Percentiles rank a stretch among this genome's conserved stretches.
phyloP scores from a whole-genome alignment of 768 basidiomycete genomes.

The Sarcomyxa edulis region DNA sequence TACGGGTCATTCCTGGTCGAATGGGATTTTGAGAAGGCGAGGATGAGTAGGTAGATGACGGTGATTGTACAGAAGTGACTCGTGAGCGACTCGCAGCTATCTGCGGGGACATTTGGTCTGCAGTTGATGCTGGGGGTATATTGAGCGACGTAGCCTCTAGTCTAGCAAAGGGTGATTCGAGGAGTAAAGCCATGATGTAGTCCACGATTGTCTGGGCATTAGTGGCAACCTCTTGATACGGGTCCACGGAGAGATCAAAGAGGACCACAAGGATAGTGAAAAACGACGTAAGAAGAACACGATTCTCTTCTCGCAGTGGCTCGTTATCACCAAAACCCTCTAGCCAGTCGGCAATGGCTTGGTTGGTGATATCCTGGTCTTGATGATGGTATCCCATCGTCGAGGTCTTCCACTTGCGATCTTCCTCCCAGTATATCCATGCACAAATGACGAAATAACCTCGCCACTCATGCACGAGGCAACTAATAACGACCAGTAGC shows the following conservation, averaged over 20 bases:
- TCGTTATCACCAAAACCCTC: conserved; percentile 65
- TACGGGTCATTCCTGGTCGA: conserved; percentile 48
- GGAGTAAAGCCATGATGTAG: conserved; percentile 83
- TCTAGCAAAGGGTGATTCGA: conserved; percentile 83
- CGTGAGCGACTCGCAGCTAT: conserved; percentile 37
- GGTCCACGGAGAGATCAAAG: conserved; percentile 87
- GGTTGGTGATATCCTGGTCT: conserved; percentile 69
- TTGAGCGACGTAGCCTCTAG: conserved; percentile 66
- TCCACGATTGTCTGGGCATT: conserved; percentile 90
- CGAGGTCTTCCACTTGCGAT: conserved; percentile 55
- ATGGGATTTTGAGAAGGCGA: conserved; percentile 37
- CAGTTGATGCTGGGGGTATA: conserved; percentile 36
- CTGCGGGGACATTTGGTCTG: conserved; percentile 31
- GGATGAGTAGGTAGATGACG: conserved; percentile 37
- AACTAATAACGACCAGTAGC: conserved; percentile 84
- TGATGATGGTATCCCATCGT: conserved; percentile 28
- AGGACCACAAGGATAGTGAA: conserved; percentile 89
- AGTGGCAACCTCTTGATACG: conserved; percentile 88
- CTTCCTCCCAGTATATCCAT: conserved; percentile 95
- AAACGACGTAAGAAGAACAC: conserved; percentile 85
- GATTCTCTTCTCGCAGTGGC: conserved; percentile 65
- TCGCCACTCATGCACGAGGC: conserved; percentile 92
- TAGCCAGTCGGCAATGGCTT: conserved; percentile 76
- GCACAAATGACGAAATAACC: conserved; percentile 96
- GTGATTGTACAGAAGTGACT: conserved; percentile 45